A percentile compares a stretch with the other conserved stretches of the same genome.
Conservation (phyloP, 805 yeast genomes). For the Aciculoconidium aculeatum region DNA sequence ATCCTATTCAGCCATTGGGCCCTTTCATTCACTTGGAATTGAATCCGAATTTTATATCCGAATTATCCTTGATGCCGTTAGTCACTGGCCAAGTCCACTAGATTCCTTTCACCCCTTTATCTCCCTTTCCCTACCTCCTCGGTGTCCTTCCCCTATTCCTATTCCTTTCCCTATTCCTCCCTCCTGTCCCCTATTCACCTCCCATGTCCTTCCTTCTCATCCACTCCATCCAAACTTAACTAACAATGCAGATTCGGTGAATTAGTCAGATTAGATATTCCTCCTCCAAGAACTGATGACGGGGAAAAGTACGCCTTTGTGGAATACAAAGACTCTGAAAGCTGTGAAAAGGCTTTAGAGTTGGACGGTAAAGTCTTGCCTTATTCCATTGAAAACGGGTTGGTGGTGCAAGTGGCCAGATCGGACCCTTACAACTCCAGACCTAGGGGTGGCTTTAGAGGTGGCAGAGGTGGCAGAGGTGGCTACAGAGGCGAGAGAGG, state of each 20-base stretch:
- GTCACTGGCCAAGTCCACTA: too few relatives aligned
- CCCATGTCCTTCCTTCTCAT: conserved; percentile 5
- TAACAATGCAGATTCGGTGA: conserved; percentile 43
- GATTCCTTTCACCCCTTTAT: too few relatives aligned
- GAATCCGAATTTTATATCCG: too few relatives aligned
- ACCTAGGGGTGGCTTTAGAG: conserved; percentile 22
- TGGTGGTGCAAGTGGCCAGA: conserved; percentile 51
- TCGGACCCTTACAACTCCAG: conserved; percentile 45
- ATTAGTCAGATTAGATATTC: conserved; percentile 53
- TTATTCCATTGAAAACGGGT: conserved; percentile 33
- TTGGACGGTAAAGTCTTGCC: conserved; percentile 42
- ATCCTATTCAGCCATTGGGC: too few relatives aligned
- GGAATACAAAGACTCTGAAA: conserved; percentile 46
- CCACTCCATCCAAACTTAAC: conserved; percentile 4
- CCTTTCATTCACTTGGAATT: too few relatives aligned
- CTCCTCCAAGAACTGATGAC: conserved; percentile 56
- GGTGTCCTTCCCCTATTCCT: conserved; percentile 6
- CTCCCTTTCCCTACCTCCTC: too few relatives aligned
- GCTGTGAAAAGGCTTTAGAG: conserved; percentile 49
- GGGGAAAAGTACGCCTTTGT: conserved; percentile 62
- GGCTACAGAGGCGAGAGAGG: conserved; percentile 17
- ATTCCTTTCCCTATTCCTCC: conserved; percentile 5
- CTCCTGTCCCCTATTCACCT: conserved; percentile 4
- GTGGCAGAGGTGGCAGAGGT: conserved; percentile 11
- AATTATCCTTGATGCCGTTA: too few relatives aligned